Conservation (phyloP, 306 rosid genomes). For the Quercus mongolica region DNA sequence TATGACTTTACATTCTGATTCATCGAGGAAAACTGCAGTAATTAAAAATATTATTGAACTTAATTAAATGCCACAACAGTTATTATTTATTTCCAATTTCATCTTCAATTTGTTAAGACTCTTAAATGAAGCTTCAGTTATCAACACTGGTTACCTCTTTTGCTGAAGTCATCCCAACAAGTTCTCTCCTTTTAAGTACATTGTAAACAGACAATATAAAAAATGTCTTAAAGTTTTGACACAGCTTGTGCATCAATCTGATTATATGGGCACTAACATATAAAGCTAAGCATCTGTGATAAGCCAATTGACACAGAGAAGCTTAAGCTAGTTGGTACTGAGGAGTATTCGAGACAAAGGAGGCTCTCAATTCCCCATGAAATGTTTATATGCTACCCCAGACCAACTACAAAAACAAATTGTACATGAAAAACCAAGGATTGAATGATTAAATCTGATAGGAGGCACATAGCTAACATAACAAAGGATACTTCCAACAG, state of each 20-base stretch:
- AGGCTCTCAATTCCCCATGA: neutral
- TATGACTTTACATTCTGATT: neutral
- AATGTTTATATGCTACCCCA: neutral
- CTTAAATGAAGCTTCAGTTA: neutral
- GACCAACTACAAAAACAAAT: neutral
- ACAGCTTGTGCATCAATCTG: neutral
- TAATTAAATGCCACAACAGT: neutral
- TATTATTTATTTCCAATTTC: neutral
- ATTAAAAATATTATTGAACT: too few species aligned
- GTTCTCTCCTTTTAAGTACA: neutral
- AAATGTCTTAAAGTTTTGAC: neutral
- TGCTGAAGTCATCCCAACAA: neutral
- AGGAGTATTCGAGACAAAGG: neutral
- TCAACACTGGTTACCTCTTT: neutral
- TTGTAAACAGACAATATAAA: neutral
- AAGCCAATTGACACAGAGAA: neutral
- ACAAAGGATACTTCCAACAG: constrained; percentile 94
- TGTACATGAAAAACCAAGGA: neutral
- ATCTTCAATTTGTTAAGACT: neutral
- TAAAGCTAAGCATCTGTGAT: neutral
- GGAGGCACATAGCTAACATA: neutral
- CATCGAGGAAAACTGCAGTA: too few species aligned
- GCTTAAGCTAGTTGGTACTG: neutral
- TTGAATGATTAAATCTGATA: constrained; percentile 7
- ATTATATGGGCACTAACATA: neutral